Base-by-base conservation (phyloP, 179 eudicot genomes). In the Heliamphora ciliata region DNA sequence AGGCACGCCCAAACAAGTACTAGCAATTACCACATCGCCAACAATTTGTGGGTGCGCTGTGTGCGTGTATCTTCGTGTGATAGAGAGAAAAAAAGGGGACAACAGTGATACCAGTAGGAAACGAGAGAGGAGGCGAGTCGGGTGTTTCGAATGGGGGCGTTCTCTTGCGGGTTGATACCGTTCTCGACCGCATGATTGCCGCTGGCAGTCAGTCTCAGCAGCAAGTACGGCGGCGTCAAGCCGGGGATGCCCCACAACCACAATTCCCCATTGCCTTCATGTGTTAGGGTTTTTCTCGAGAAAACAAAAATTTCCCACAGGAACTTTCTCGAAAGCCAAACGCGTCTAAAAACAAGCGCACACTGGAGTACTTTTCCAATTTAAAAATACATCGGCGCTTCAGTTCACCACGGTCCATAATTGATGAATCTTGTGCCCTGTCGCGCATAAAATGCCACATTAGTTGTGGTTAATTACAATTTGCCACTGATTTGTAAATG, bases 251-350 rank as follows among this genome's bases (percentile, higher is more conserved):
- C 21, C 46, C 3, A 56, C 7, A 54, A 15, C 46, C 8, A 31
- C 4, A 9, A 55, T 24, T 5, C 7, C 24, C 4, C 47, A 24
- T 55, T 14, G 40, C 3, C 64, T 11, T 13, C 74, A 69, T 9
- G 54, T n/a, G 63, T 74, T 54, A 74, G 63, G 78, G 78, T 44
- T 74, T 74, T 74, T 74, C 46, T 54, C 60, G 40, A 14, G 60
- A 11, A 31, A 31, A 31, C 40, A 69, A 54, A 74, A 54, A 18
- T 74, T 74, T 74, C 54, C 78, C 61, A 46, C 2, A 8, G 11
- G 9, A 10, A 71, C 75, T 73, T 73, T 73, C 76, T 73, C 76
- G 76, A n/a, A 73, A 50, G 17, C 76, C 76, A 73, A 73, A 73
- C 76, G 21, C 56, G 76, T 50, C 40, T 71, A 44, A 73, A 21